These are phyloP conservation scores for Passiflora organensis DNA, from an alignment of 345 rosid species.

Conservation along the genomic window DNA sequence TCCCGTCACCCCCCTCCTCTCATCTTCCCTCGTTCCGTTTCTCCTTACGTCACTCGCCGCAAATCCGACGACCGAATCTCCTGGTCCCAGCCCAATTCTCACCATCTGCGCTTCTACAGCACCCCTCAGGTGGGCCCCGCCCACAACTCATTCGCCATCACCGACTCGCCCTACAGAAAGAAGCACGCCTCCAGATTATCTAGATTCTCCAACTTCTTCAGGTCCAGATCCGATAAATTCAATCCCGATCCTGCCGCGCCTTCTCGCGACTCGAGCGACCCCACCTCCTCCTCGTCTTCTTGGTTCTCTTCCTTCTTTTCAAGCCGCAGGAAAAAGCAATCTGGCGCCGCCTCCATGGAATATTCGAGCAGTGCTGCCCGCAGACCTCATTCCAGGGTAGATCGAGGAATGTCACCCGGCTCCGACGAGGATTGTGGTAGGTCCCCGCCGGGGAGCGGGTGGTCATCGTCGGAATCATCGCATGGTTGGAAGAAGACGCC, in stretches of 20 bases:
- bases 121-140: conserved; percentile 71
- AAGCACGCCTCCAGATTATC: conserved; percentile 43
- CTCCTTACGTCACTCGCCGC: conserved; percentile 62
- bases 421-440: conserved; percentile 29
- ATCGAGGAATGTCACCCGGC: conserved; percentile 86
- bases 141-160: conserved; percentile 16
- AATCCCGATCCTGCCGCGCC: conserved; percentile 30
- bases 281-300: conserved; percentile 39
- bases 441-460: conserved; percentile 33
- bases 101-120: conserved; percentile 41
- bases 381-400: conserved; percentile 29
- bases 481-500: conserved; percentile 36
- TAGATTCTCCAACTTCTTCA: conserved; percentile 46
- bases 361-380: conserved; percentile 23
- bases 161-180: conserved; percentile 19
- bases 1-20: conserved; percentile 34
- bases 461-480: conserved; percentile 37
- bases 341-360: conserved; percentile 17
- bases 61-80: conserved; percentile 45
- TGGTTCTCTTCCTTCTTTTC: conserved; percentile 53
- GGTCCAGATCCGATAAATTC: conserved; percentile 60
- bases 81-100: conserved; percentile 16
- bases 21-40: conserved; percentile 73
- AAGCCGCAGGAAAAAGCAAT: conserved; percentile 32
- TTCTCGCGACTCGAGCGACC: conserved; percentile 21